Percentiles rank a stretch among this genome's conserved stretches.
Evolutionary conservation across 2,329 filamentous ascomycete species (phyloP).

Genomic region (Calonectria multiphialidica): DNA sequence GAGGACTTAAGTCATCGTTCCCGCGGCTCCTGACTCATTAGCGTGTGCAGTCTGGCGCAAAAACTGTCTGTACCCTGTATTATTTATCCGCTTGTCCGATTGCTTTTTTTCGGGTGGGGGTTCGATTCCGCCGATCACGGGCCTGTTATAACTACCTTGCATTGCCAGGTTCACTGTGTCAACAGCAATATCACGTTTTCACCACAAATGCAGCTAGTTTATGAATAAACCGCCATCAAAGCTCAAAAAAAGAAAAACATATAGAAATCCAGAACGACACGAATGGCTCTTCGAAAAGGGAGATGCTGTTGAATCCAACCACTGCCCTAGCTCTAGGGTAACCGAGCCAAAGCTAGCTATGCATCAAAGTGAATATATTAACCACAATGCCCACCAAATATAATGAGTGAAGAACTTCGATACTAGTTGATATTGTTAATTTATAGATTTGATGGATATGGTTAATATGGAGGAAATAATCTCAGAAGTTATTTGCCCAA

Average conservation of each 20-base stretch:
- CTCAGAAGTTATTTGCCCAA: background rate
- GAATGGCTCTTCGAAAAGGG: background rate
- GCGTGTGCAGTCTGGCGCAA: background rate
- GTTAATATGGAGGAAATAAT: no score
- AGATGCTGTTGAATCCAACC: background rate
- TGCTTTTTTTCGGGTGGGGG: background rate
- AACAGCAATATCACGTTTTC: background rate
- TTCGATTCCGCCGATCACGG: background rate
- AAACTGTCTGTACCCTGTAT: background rate
- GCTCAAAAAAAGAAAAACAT: background rate
- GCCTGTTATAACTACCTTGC: background rate
- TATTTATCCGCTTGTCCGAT: background rate
- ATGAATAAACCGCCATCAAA: background rate
- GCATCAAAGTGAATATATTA: no score
- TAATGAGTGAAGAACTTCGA: background rate
- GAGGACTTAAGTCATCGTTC: background rate
- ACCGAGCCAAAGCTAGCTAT: no score
- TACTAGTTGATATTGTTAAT: background rate
- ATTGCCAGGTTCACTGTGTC: background rate
- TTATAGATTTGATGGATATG: no score
- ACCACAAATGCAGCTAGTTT: background rate
- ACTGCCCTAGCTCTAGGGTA: no score
- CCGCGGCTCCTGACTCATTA: conserved; percentile 29
- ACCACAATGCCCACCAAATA: no score
- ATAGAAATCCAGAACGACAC: background rate